phyloP scores from a whole-genome alignment of 2,329 filamentous ascomycete species.

The Colletotrichum acutatum region DNA sequence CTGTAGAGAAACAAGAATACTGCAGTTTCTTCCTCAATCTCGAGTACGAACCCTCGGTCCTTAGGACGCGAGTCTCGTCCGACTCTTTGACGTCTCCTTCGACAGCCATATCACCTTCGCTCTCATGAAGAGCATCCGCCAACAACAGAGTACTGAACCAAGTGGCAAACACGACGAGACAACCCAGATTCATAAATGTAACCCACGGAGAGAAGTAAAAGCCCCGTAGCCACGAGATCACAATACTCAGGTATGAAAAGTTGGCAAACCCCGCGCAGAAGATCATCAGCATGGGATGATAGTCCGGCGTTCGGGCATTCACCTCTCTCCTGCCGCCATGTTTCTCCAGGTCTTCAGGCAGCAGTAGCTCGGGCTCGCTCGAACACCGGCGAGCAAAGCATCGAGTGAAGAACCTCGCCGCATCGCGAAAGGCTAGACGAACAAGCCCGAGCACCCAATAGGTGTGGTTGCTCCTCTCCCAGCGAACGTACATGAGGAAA shows the following conservation, averaged over 20 bases:
- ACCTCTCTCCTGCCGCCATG: not conserved
- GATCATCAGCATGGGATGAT: conserved; percentile 8
- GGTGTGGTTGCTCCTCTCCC: conserved; percentile 18
- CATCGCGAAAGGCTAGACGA: not conserved
- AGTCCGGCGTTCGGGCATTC: conserved; percentile 5
- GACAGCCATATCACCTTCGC: not conserved
- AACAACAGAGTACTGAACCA: conserved; percentile 11
- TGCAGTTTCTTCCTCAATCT: conserved; percentile 15
- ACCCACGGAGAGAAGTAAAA: conserved; percentile 2
- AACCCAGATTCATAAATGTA: conserved; percentile 5
- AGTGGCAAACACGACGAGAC: conserved; percentile 17
- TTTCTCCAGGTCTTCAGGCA: not conserved
- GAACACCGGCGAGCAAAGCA: not conserved
- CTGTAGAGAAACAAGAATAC: conserved; percentile 16
- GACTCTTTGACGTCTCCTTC: not conserved
- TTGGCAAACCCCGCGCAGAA: not conserved
- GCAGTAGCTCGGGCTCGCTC: not conserved
- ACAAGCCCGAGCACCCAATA: conserved; percentile 17
- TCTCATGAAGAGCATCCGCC: not conserved
- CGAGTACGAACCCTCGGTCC: not conserved
- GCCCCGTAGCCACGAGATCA: not conserved
- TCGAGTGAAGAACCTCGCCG: not conserved
- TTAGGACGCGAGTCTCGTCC: not conserved
- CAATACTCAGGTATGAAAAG: conserved; percentile 9
- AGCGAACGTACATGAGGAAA: conserved; percentile 18